Evolutionary conservation across 768 basidiomycete genomes (phyloP).

Genomic region (Sarcodon aspratus): DNA sequence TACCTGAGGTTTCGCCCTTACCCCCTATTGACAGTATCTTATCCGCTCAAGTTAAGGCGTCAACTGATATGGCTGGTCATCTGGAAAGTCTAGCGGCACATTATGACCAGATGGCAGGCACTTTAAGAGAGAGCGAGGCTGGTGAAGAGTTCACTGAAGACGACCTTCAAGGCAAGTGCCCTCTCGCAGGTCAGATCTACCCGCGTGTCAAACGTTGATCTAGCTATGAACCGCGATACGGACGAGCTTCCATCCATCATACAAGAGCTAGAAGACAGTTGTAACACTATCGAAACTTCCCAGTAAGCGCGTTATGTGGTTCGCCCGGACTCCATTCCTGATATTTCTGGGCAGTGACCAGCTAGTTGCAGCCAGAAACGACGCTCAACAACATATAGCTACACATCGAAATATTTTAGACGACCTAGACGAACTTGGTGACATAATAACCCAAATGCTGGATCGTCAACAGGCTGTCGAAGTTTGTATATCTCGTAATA

Average conservation of each 20-base stretch:
- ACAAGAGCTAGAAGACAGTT: slow-evolving; percentile 53
- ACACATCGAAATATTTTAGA: slow-evolving; percentile 39
- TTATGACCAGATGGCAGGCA: slow-evolving; percentile 66
- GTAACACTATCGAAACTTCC: slow-evolving; percentile 36
- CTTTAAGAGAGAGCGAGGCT: slow-evolving; percentile 55
- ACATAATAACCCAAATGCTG: slow-evolving; percentile 73
- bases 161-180: slow-evolving; percentile 48
- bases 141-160: slow-evolving; percentile 58
- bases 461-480: slow-evolving; percentile 57
- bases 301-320: slow-evolving; percentile 35
- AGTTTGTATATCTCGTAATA: slow-evolving; percentile 23
- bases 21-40: slow-evolving; percentile 37
- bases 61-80: slow-evolving; percentile 59
- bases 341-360: slow-evolving; percentile 29
- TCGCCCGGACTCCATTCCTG: background rate
- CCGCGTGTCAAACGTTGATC: background rate
- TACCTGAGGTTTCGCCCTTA: slow-evolving; percentile 28
- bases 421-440: slow-evolving; percentile 66
- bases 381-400: slow-evolving; percentile 35
- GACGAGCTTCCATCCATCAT: slow-evolving; percentile 69
- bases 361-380: slow-evolving; percentile 31
- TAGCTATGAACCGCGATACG: slow-evolving; percentile 76
- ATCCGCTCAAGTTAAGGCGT: slow-evolving; percentile 43
- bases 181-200: background rate
- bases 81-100: slow-evolving; percentile 64